phyloP scores from a whole-genome alignment of 768 basidiomycete species.

The Phylloporus arenicola region DNA sequence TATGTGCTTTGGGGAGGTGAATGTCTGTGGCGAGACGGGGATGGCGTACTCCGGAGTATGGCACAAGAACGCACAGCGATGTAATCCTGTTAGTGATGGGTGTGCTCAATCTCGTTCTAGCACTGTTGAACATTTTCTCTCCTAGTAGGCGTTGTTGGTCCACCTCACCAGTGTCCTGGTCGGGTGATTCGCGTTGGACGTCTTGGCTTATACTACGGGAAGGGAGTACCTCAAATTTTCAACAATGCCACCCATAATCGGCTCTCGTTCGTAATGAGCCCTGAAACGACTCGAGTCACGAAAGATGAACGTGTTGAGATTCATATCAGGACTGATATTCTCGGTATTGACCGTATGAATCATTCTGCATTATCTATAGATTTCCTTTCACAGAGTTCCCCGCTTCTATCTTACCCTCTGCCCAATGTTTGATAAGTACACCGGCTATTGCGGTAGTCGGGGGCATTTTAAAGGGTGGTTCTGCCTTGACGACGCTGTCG shows the following conservation, averaged over 20 bases:
- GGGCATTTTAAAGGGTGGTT: conserved; percentile 67
- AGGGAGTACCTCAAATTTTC: no score
- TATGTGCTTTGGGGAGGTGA: conserved; percentile 78
- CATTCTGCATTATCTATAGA: conserved; percentile 28
- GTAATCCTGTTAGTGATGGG: conserved; percentile 8
- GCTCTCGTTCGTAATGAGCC: not conserved
- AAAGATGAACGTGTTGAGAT: not conserved
- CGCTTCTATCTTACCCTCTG: conserved; percentile 48
- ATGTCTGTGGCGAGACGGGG: conserved; percentile 77
- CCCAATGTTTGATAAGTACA: conserved; percentile 82
- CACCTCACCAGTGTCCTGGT: no score
- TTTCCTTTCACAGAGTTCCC: conserved; percentile 39
- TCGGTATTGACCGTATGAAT: not conserved
- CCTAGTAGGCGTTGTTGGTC: no score
- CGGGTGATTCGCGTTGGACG: no score
- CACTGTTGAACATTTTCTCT: no score
- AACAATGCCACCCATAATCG: not conserved
- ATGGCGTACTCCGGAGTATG: conserved; percentile 37
- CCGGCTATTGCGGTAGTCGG: conserved; percentile 76
- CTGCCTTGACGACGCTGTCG: conserved; percentile 25
- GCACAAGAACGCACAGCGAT: conserved; percentile 20
- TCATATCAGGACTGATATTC: not conserved
- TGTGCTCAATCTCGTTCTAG: not conserved
- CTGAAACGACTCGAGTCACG: not conserved
- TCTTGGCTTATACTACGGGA: no score